These are phyloP conservation scores for Lignosus rhinocerotis DNA, from an alignment of 1,284 basidiomycete genomes.

Conservation along the genomic window DNA sequence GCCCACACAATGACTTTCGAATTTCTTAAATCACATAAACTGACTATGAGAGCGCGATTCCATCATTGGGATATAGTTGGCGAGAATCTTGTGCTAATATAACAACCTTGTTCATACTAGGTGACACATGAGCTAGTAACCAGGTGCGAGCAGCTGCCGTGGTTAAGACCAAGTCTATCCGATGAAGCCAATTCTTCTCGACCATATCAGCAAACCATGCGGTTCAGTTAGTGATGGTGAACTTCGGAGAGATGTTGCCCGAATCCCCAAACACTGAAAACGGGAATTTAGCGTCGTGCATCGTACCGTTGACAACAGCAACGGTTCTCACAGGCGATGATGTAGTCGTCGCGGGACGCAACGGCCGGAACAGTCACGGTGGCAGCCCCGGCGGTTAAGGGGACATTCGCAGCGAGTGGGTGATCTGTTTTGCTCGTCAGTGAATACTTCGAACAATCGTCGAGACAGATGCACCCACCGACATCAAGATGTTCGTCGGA, in stretches of 20 bases:
- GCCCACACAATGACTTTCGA: too few species aligned
- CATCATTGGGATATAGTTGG: too few species aligned
- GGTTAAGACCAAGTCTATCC: too few species aligned
- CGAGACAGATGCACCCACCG: slow-evolving; percentile 31
- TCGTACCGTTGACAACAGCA: neutral
- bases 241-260: slow-evolving; percentile 34
- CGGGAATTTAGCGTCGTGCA: neutral
- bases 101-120: too few species aligned
- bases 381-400: slow-evolving; percentile 33
- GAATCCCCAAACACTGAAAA: slow-evolving; percentile 38
- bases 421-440: slow-evolving; percentile 26
- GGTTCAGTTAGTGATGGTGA: slow-evolving; percentile 29
- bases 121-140: too few species aligned
- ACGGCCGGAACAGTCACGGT: slow-evolving; percentile 38
- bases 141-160: too few species aligned
- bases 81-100: too few species aligned
- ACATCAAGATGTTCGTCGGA: slow-evolving; percentile 41
- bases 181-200: too few species aligned
- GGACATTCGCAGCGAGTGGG: slow-evolving; percentile 40
- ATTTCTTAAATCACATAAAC: too few species aligned
- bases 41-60: too few species aligned
- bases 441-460: neutral
- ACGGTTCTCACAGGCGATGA: slow-evolving; percentile 40
- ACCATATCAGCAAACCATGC: too few species aligned
- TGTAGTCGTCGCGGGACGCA: slow-evolving; percentile 32